Base-by-base conservation (phyloP, 2,329 filamentous ascomycete genomes). In the Colletotrichum coccodes region DNA sequence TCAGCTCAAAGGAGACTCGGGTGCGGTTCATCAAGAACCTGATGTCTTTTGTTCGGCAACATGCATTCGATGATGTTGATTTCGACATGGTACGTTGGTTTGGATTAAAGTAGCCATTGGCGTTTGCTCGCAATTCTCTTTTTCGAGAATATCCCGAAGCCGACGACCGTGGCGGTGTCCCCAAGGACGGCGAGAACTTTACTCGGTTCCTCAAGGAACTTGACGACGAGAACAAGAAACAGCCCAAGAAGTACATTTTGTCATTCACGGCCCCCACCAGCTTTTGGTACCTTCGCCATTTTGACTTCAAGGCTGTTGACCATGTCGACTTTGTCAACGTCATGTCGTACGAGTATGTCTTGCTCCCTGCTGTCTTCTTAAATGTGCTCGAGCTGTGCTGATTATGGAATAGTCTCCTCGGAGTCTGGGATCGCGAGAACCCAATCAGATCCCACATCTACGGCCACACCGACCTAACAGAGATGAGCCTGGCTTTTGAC, bases 401-500 rank as follows among this genome's bases (percentile, higher is more conserved):
- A 60, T 23, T 11, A 50, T 21, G 6, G 3, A 85, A 85, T 42
- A 82, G 85, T 64, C 70, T 79, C 1, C 76, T 86, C 66, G 84
- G 84, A 0, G 63, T 75, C 0, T 85, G 80, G 81, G 82, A 84
- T 66, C 14, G 54, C 0, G 26, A 71, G 0, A 76, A 78, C 69
- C 79, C 61, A 0, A 78, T 77, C 16, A 80, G 81, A 0, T 32
- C 70, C 2, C 70, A 74, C n/a, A 75, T 84, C 6, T 72, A 76
- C 4, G 74, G 74, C 0, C 84, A 86, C 67, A 84, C 84, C 0
- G 85, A 86, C 69, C 61, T 86, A 0, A 84, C 83, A 2, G 83
- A 86, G 72, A 85, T 86, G 21, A 75, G 81, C 6, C 32, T 71
- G 0, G 77, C 77, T 0, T 54, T 84, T 0, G 78, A 85, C 4